Evolutionary conservation across 768 basidiomycete genomes (phyloP), one percentile per base, ranked within the genome.

Genomic region (Hericium rajendrae): DNA sequence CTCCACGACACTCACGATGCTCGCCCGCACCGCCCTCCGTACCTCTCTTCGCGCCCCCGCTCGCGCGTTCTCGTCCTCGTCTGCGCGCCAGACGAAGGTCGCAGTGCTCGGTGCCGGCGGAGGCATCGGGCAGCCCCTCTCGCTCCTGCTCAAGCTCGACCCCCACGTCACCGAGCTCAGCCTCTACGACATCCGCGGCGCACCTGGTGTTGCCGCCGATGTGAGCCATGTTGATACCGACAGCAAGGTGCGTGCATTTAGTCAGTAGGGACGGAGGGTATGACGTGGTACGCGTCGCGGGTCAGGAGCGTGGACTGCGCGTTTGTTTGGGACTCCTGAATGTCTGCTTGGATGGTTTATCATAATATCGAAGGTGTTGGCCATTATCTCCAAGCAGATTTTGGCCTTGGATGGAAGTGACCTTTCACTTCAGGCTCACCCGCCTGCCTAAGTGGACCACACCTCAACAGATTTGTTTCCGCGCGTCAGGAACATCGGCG

Each of bases 91-190:
- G 62, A 86, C 85, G 64, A 94, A 94, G 78, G 95, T 97, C 71
- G 89, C 90, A 53, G 94, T 99, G 59, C 90, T 97, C 71, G 95
- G 95, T 66, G 97, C 97, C 60, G 95, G 92, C 67, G 95, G 95
- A 80, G 95, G 95, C 73, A 98, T 98, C 72, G 95, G 95, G 71
- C 95, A 98, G 73, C 94, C 95, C 68, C 78, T 97, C 66, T 95
- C 93, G 51, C 76, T 98, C 62, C 80, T 97, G 63, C 84, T 97
- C 71, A 97, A 98, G 80, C 82, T 76, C 63, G 89, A 99, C 78
- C 92, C 92, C 46, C 76, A 94, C 64, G 89, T 97, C 70, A 83
- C 83, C 55, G 82, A 86, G 61, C 75, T 97, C 68, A 88, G 80
- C 69, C 77, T 97, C 63, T 97, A 92, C 76, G 94, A 95, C 78